Base-by-base conservation (phyloP, 129 eudicot genomes). In the Silybum marianum region DNA sequence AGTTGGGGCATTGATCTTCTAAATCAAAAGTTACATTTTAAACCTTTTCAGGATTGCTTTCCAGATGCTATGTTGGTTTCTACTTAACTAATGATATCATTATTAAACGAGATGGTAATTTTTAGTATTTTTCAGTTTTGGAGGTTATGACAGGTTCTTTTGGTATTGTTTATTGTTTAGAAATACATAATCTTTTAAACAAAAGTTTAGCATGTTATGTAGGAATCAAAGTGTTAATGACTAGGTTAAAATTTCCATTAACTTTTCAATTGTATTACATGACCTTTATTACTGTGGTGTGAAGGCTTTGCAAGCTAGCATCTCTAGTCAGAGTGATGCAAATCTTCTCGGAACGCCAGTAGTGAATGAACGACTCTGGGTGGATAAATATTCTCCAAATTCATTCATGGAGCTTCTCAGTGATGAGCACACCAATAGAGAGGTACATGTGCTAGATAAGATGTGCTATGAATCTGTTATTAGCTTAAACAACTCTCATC, bases 361-460 rank as follows among this genome's bases (percentile, higher is more conserved):
- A 79, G 79, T 75, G 58, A 87, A 46, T 78, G 98, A 92, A 75
- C 82, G 80, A 69, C 99, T 95, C 74, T 95, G 99, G 99, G 99
- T 95, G 75, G 97, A 95, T 82, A 95, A 92, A 75, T 95, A 95
- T 89, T 87, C 99, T 81, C 99, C 99, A 80, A 95, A 77, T 86
- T 90, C 99, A 3, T 95, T 95, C 85, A 91, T 90, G 81, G 99
- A 95, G 88, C 98, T 95, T 79, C 93, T 95, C 72, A 95, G 98
- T 75, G 98, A 92, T 40, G 99, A 95, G 69, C 96, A 90, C 75
- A 95, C 99, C 30, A 95, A 95, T 69, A 90, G 99, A 70, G 97
- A 92, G 97, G 99, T 92, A 81, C 81, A 54, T 23, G 8, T 75
- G 42, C 38, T n/a, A 39, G 4, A 22, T 54, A 75, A 46, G 42